Base-by-base conservation (phyloP, 768 basidiomycete genomes). In the Suillus clintonianus region DNA sequence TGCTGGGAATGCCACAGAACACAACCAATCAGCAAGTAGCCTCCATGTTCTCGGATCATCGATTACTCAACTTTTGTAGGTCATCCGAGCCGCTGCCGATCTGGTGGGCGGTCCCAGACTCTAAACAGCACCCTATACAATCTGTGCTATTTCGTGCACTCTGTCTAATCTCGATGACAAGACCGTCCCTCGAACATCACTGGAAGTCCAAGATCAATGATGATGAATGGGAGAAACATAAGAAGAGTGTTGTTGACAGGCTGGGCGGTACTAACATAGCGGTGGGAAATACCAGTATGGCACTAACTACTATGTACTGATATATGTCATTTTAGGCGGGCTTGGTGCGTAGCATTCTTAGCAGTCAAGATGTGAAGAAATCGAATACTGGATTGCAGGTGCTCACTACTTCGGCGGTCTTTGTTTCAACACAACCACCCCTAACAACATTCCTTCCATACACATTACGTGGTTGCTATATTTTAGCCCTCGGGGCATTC, bases 81-180 rank as follows among this genome's bases (percentile, higher is more conserved):
- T 2, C 48, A 27, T 2, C 14, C 4, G 24, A 50, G 24, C 5
- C 48, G 36, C 3, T 56, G 5, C 55, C 55, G 39, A 4, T 5
- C 4, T 24, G 22, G 22, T 56, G 55, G 55, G 4, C 8, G 15
- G 14, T n/a, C 11, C 55, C 55, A 17, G 27, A 50, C 15, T 50
- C 17, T 15, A 10, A 50, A 0, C 1, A 24, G 15, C 6, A 24
- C 5, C n/a, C 15, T 17, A 17, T 37, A 39, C 15, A 2, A 15
- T 37, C 36, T 24, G 8, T 17, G 24, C 39, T 62, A n/a, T 62
- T 62, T 19, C 30, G 19, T 13, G 1, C 2, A 36, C 43, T 62
- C 55, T 62, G 43, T 37, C 6, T 62, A 32, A 22, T 62, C 13
- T 62, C 62, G 8, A 30, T 62, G 3, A 6, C 56, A 39, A 62